Evolutionary conservation across 192 early-diverging fungal genomes (phyloP).

Genomic region (Kappamyces sp.): DNA sequence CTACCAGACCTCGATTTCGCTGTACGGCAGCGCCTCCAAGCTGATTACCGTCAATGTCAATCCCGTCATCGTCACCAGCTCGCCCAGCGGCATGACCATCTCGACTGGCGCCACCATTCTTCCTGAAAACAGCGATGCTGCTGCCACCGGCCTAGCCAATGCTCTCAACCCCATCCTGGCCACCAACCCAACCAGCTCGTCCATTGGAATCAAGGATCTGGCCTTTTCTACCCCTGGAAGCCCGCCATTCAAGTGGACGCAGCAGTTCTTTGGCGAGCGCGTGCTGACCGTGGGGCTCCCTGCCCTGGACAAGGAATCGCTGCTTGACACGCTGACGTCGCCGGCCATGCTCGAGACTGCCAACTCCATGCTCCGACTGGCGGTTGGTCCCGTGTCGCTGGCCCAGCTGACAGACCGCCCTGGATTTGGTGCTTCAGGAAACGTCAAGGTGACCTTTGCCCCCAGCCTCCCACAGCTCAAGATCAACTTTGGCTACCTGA

Average conservation of each 20-base stretch:
- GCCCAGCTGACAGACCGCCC: background rate
- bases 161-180: conserved; percentile 10
- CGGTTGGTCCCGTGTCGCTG: background rate
- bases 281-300: conserved; percentile 20
- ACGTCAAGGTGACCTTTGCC: conserved; percentile 18
- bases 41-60: conserved; percentile 20
- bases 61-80: conserved; percentile 17
- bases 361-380: background rate
- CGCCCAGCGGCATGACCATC: conserved; percentile 4
- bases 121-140: conserved; percentile 24
- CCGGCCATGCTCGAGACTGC: too few relatives aligned
- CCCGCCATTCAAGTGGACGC: conserved; percentile 29
- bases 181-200: conserved; percentile 11
- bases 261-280: conserved; percentile 24
- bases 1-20: conserved; percentile 20
- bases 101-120: conserved; percentile 10
- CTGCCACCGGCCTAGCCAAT: conserved; percentile 1
- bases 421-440: conserved; percentile 9
- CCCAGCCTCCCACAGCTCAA: conserved; percentile 20
- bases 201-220: conserved; percentile 26
- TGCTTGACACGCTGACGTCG: conserved; percentile 4
- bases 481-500: conserved; percentile 17
- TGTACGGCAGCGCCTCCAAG: conserved; percentile 24
- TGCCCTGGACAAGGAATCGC: conserved; percentile 21
- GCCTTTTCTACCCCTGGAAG: conserved; percentile 21